Base-by-base conservation (phyloP, 192 early-diverging fungal genomes). In the Cetraspora pellucida region DNA sequence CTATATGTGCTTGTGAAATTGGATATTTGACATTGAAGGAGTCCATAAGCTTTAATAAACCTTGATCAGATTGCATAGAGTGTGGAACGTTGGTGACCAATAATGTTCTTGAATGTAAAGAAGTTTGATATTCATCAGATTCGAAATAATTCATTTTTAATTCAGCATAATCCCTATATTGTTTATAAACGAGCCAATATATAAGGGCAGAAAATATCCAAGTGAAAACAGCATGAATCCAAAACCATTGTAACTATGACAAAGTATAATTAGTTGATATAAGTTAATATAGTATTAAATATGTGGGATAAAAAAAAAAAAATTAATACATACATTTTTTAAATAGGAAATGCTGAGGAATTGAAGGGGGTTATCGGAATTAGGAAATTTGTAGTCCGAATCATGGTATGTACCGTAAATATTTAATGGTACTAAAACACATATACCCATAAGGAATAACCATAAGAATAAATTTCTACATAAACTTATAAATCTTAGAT, bases 71-170 rank as follows among this genome's bases (percentile, higher is more conserved):
- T 75, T 88, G 91, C 72, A 91, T 74, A 16, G 82, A 82, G 1
- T 72, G 27, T 1, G 91, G 91, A 17, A 94, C 77, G 17, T 88
- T 87, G 10, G 89, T 87, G 19, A 92, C 75, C 84, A 92, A 88
- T 50, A 93, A 43, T 4, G 92, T 92, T 63, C 90, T 87, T 19
- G 89, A 87, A 68, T 91, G 89, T 68, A 92, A 81, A 28, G 88
- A 84, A 71, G 84, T 83, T 75, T 88, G 86, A 73, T 91, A 92
- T 0, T 77, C 79, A 0, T 88, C 81, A 25, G 87, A 90, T 43
- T 86, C 75, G 80, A 87, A 94, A 77, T 92, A 86, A 13, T 75
- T 59, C 54, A 88, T 84, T 72, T 83, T 81, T 54, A 87, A 85
- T 44, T 61, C 61, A 9, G 91, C 79, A 72, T 86, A 92, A 57